phyloP scores from a whole-genome alignment of 345 rosid species.

The Gossypium thurberi region DNA sequence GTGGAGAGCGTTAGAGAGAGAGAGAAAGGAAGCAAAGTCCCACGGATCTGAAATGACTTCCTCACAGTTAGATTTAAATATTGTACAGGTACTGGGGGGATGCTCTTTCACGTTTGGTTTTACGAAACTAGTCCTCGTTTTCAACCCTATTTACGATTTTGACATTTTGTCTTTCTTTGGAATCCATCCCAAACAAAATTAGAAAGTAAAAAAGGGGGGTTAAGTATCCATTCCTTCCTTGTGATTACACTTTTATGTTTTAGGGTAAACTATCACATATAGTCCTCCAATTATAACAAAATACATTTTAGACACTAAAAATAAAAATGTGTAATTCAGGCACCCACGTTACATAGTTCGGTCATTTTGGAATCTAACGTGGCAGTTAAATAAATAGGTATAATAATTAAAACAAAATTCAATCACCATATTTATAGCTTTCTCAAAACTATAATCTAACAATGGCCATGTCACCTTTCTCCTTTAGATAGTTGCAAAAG shows the following conservation, averaged over 20 bases:
- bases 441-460: constrained; percentile 3
- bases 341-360: rapidly evolving
- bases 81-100: not conserved
- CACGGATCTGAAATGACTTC: constrained; percentile 34
- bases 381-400: no score
- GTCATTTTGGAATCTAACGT: no score
- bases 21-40: constrained; percentile 20
- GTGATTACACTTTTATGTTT: no score
- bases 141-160: constrained; percentile 17
- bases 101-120: not conserved
- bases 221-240: no score
- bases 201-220: no score
- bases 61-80: constrained; percentile 16
- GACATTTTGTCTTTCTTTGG: not conserved
- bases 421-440: constrained; percentile 7
- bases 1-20: not conserved
- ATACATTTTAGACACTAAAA: no score
- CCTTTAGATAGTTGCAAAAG: constrained; percentile 50
- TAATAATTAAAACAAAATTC: not conserved
- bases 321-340: no score
- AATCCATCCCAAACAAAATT: no score
- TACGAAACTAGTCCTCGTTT: not conserved
- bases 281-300: no score
- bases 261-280: no score
- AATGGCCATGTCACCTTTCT: constrained; percentile 24